Percentiles rank a stretch among this genome's conserved stretches.
Evolutionary conservation across 495 filamentous ascomycete species (phyloP).

Genomic region (Thozetella sp.): DNA sequence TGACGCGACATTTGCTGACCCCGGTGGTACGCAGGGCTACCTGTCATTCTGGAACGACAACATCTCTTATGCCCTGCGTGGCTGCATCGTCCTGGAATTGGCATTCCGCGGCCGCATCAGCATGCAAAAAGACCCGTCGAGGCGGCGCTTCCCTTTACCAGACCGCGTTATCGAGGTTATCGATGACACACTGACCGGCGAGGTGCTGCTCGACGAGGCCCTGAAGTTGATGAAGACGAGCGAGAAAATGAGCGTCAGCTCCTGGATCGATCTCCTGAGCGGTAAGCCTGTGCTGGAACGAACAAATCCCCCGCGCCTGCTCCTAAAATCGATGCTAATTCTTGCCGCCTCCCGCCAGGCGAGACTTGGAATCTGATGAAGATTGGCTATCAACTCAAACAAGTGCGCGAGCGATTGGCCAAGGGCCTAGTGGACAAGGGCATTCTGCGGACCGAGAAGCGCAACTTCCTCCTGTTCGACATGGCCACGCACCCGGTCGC

Average conservation of each 20-base stretch:
- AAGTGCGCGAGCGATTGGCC: constrained; percentile 94
- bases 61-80: constrained; percentile 95
- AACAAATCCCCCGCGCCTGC: background rate
- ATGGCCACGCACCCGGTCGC: constrained; percentile 99
- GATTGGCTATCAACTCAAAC: constrained; percentile 98
- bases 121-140: constrained; percentile 96
- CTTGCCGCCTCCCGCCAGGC: constrained; percentile 50
- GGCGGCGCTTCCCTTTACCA: constrained; percentile 87
- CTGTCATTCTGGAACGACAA: constrained; percentile 99
- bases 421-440: constrained; percentile 99
- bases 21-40: constrained; percentile 66
- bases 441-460: constrained; percentile 96
- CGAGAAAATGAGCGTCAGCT: constrained; percentile 99
- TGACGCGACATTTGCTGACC: constrained; percentile 10
- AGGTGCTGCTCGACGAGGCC: constrained; percentile 96
- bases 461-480: constrained; percentile 98
- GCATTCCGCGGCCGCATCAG: constrained; percentile 94
- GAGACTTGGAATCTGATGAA: constrained; percentile 99
- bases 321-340: constrained; percentile 1
- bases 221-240: constrained; percentile 99
- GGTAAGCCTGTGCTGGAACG: constrained; percentile 55
- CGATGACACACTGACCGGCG: constrained; percentile 95
- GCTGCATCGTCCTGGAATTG: constrained; percentile 96
- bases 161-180: constrained; percentile 95
- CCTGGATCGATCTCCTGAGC: constrained; percentile 98